These are phyloP conservation scores for Globisporangium polare DNA, from an alignment of 352 stramenopile species.

Conservation along the genomic window DNA sequence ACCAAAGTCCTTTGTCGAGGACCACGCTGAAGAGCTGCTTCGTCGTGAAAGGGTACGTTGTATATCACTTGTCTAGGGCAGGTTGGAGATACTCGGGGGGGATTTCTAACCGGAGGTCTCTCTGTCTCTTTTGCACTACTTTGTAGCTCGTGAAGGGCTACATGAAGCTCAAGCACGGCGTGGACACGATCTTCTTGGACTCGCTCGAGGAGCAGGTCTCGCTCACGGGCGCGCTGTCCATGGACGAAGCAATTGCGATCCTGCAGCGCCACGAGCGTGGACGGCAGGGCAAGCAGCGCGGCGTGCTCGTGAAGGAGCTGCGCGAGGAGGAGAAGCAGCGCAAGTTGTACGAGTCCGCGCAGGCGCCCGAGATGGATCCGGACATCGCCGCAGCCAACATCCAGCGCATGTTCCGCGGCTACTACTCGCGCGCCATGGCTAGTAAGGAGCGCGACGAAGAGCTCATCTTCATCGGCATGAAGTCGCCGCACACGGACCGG, in stretches of 20 bases:
- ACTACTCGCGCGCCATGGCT: slow-evolving; percentile 61
- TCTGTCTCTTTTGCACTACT: background rate
- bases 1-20: slow-evolving; percentile 88
- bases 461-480: slow-evolving; percentile 94
- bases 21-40: slow-evolving; percentile 55
- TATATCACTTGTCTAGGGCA: too few species aligned
- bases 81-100: too few species aligned
- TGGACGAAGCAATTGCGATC: slow-evolving; percentile 84
- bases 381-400: slow-evolving; percentile 91
- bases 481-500: slow-evolving; percentile 48
- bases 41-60: slow-evolving; percentile 52
- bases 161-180: slow-evolving; percentile 88
- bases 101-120: slow-evolving; percentile 3
- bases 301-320: slow-evolving; percentile 76
- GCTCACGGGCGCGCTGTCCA: slow-evolving; percentile 25
- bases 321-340: slow-evolving; percentile 82
- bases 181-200: slow-evolving; percentile 60
- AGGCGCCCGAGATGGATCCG: slow-evolving; percentile 77
- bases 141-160: slow-evolving; percentile 77
- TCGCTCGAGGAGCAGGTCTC: slow-evolving; percentile 35
- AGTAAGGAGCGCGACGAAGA: slow-evolving; percentile 72
- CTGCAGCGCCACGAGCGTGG: slow-evolving; percentile 90
- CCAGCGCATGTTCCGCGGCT: slow-evolving; percentile 89
- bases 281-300: slow-evolving; percentile 84
- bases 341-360: slow-evolving; percentile 68